Evolutionary conservation across 129 eudicot genomes (phyloP).

Genomic region (Silybum marianum): DNA sequence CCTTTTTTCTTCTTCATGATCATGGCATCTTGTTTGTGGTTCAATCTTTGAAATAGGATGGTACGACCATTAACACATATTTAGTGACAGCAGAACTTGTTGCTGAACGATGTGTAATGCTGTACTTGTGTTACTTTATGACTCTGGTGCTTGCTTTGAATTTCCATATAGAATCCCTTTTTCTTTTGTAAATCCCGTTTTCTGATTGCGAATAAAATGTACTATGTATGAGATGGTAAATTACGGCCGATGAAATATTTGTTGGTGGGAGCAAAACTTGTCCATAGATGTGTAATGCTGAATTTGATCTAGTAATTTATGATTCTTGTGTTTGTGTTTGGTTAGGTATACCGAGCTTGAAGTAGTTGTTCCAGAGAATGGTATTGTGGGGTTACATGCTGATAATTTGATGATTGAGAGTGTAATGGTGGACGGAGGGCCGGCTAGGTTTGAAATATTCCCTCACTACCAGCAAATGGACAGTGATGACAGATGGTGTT

Average conservation of each 20-base stretch:
- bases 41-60: conserved; percentile 14
- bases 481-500: conserved; percentile 80
- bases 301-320: conserved; percentile 6
- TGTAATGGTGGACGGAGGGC: conserved; percentile 81
- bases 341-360: conserved; percentile 87
- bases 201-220: background rate
- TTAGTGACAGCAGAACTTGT: conserved; percentile 5
- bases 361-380: conserved; percentile 78
- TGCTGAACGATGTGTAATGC: background rate
- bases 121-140: background rate
- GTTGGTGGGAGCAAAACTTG: conserved; percentile 13
- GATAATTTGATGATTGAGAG: conserved; percentile 88
- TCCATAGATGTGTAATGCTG: conserved; percentile 4
- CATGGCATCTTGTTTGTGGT: conserved; percentile 19
- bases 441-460: conserved; percentile 81
- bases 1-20: conserved; percentile 4
- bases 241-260: background rate
- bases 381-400: conserved; percentile 93
- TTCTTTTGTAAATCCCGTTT: conserved; percentile 8
- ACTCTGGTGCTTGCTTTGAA: background rate
- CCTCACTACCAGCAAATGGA: conserved; percentile 80
- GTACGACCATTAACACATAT: background rate
- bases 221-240: background rate
- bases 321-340: conserved; percentile 16
- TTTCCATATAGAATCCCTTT: background rate